A percentile compares a stretch with the other conserved stretches of the same genome.
phyloP scores from a whole-genome alignment of 1,284 basidiomycete genomes.

The Sanguinoderma infundibulare region DNA sequence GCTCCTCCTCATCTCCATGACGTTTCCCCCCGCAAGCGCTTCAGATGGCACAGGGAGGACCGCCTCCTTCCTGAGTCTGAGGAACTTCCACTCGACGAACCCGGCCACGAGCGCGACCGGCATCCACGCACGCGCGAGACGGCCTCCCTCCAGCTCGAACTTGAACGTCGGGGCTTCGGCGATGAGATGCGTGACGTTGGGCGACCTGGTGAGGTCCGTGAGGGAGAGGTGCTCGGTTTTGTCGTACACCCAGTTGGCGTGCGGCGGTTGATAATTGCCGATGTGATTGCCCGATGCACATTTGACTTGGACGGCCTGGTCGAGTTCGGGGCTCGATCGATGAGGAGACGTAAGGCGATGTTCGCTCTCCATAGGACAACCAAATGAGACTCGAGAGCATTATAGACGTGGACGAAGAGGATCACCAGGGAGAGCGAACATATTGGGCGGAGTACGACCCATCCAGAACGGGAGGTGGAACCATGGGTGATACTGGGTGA shows the following conservation, averaged over 20 bases:
- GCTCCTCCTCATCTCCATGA: constrained; percentile 45
- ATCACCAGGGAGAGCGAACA: constrained; percentile 83
- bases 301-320: constrained; percentile 41
- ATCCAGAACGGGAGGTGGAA: constrained; percentile 96
- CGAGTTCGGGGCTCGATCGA: constrained; percentile 51
- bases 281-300: constrained; percentile 46
- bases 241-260: constrained; percentile 67
- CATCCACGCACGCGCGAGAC: constrained; percentile 40
- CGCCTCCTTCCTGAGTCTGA: constrained; percentile 29
- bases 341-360: constrained; percentile 60
- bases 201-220: constrained; percentile 42
- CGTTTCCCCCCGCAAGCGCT: constrained; percentile 22
- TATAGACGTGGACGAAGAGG: not conserved
- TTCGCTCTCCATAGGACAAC: constrained; percentile 52
- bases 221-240: constrained; percentile 73
- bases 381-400: not conserved
- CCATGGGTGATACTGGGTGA: constrained; percentile 89
- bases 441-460: constrained; percentile 92
- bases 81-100: constrained; percentile 54
- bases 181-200: constrained; percentile 64
- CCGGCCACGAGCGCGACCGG: constrained; percentile 47
- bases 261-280: too few species aligned
- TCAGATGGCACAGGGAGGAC: constrained; percentile 30
- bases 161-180: constrained; percentile 40
- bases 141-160: not conserved